A percentile compares a stretch with the other conserved stretches of the same genome.
These are phyloP conservation scores for Mycena albidolilacea DNA, from an alignment of 768 basidiomycete species.

Conservation along the genomic window DNA sequence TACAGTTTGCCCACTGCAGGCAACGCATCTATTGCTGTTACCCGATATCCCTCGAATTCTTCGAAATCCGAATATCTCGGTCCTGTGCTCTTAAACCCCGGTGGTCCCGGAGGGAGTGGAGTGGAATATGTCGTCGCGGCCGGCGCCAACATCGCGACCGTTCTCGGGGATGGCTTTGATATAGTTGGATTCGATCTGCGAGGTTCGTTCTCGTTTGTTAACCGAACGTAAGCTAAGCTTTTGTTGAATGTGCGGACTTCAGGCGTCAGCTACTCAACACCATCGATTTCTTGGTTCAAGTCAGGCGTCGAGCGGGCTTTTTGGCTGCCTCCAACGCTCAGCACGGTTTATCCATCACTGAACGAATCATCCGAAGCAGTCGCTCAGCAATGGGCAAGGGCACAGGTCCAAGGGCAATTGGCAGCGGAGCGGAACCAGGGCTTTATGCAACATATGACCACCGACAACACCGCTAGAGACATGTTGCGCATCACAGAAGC, in stretches of 20 bases:
- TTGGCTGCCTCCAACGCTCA: neutral
- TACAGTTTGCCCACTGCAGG: slow-evolving; percentile 40
- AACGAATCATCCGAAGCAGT: slow-evolving; percentile 8
- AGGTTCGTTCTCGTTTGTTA: slow-evolving; percentile 31
- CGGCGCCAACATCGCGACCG: slow-evolving; percentile 2
- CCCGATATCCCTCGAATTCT: slow-evolving; percentile 41
- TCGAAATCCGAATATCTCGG: slow-evolving; percentile 42
- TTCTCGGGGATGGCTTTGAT: slow-evolving; percentile 40
- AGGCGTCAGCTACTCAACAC: slow-evolving; percentile 36
- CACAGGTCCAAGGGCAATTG: slow-evolving; percentile 2
- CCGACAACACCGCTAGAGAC: neutral
- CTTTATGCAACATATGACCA: slow-evolving; percentile 9
- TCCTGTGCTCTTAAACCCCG: slow-evolving; percentile 51
- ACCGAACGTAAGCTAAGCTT: no score
- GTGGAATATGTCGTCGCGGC: slow-evolving; percentile 32
- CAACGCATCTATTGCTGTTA: slow-evolving; percentile 45
- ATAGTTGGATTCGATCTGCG: slow-evolving; percentile 48
- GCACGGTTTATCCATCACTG: slow-evolving; percentile 10
- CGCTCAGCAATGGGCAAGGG: neutral
- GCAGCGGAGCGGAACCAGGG: neutral
- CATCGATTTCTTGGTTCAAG: slow-evolving; percentile 28
- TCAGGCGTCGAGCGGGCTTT: slow-evolving; percentile 24
- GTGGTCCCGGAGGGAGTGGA: slow-evolving; percentile 45
- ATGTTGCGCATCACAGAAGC: slow-evolving; percentile 1
- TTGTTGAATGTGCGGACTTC: neutral